phyloP scores from a whole-genome alignment of 805 yeast genomes.

The Sungouiozyma intestinalis region DNA sequence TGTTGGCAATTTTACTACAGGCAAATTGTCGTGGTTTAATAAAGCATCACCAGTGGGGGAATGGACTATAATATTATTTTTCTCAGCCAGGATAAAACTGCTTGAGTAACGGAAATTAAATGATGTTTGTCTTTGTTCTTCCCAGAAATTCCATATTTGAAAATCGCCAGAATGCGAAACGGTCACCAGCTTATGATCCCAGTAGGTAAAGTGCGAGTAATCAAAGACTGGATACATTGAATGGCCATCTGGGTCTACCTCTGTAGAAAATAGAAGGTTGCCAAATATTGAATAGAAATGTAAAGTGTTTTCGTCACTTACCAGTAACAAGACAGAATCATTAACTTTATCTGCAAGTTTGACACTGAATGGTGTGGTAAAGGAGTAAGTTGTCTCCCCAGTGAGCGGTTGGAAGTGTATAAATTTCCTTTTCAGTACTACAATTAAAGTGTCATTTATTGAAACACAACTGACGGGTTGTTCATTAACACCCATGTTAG shows the following conservation, averaged over 20 bases:
- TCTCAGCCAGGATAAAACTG: conserved; percentile 16
- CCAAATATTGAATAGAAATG: conserved; percentile 21
- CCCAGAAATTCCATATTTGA: conserved; percentile 23
- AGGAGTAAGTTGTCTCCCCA: conserved; percentile 8
- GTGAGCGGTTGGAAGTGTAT: conserved; percentile 12
- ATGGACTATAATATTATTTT: conserved; percentile 22
- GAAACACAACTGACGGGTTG: not conserved
- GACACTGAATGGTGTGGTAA: conserved; percentile 8
- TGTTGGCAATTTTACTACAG: conserved; percentile 23
- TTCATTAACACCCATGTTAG: conserved; percentile 1
- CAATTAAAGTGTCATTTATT: conserved; percentile 4
- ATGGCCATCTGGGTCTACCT: conserved; percentile 10
- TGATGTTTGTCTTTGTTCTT: conserved; percentile 12
- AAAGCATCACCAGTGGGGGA: conserved; percentile 19
- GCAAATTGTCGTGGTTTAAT: conserved; percentile 12
- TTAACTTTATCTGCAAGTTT: conserved; percentile 16
- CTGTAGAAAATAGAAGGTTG: conserved; percentile 19
- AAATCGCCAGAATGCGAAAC: conserved; percentile 16
- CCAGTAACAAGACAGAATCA: conserved; percentile 12
- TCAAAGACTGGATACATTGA: conserved; percentile 5
- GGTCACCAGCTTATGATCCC: conserved; percentile 12
- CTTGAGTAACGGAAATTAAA: conserved; percentile 17
- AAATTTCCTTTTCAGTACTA: conserved; percentile 12
- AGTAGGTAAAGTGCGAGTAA: conserved; percentile 12
- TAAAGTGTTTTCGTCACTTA: conserved; percentile 16